A percentile compares a stretch with the other conserved stretches of the same genome.
These are phyloP conservation scores for Knoxia roxburghii DNA, from an alignment of 257 asterid species.

Conservation along the genomic window DNA sequence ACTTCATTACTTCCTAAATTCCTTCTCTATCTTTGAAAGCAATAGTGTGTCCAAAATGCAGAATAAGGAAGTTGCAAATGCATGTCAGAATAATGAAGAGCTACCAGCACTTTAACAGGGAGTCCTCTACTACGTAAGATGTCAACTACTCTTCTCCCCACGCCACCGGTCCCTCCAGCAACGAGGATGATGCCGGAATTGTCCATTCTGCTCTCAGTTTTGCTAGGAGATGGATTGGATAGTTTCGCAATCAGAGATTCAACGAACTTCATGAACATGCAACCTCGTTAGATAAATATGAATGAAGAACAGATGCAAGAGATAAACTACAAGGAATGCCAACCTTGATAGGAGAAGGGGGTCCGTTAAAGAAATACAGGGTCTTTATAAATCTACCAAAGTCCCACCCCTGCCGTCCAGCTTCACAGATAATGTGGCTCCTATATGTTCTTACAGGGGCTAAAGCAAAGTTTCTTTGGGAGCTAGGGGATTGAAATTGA, in stretches of 20 bases:
- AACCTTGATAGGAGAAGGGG: slow-evolving; percentile 96
- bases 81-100: neutral
- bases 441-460: slow-evolving; percentile 34
- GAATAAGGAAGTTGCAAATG: neutral
- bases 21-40: neutral
- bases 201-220: slow-evolving; percentile 55
- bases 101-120: slow-evolving; percentile 75
- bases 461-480: slow-evolving; percentile 28
- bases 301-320: neutral
- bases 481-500: slow-evolving; percentile 23
- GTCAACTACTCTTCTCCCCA: slow-evolving; percentile 90
- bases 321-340: slow-evolving; percentile 17
- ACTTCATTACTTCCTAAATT: neutral
- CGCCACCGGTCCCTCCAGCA: slow-evolving; percentile 98
- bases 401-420: slow-evolving; percentile 81
- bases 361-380: slow-evolving; percentile 83
- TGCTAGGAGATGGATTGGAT: slow-evolving; percentile 76
- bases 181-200: slow-evolving; percentile 66
- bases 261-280: slow-evolving; percentile 54
- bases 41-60: neutral
- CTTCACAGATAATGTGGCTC: slow-evolving; percentile 45
- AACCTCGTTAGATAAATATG: slow-evolving; percentile 35
- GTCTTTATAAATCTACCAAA: slow-evolving; percentile 83
- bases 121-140: slow-evolving; percentile 57
- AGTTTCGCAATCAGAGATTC: slow-evolving; percentile 86